Evolutionary conservation across 2,329 filamentous ascomycete genomes (phyloP).

Genomic region (Curvularia eragrostidis): DNA sequence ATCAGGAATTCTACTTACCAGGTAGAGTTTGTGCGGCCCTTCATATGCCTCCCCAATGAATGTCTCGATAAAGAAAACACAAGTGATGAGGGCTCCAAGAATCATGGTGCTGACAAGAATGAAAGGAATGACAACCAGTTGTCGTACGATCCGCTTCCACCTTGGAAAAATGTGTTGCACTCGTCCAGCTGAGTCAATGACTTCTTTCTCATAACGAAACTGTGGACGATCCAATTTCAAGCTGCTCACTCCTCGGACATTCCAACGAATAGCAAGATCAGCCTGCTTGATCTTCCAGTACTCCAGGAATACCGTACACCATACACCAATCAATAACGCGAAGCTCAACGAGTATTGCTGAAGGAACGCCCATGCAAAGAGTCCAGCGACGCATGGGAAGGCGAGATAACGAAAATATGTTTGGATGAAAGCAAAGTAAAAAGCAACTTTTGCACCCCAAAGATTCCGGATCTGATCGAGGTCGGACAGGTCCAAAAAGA

Average conservation of each 20-base stretch:
- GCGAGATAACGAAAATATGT: conserved; percentile 42
- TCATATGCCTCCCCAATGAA: conserved; percentile 45
- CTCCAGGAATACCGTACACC: conserved; percentile 47
- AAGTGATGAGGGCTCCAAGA: conserved; percentile 36
- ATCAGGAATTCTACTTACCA: conserved; percentile 21
- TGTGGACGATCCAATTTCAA: conserved; percentile 42
- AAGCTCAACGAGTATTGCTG: conserved; percentile 42
- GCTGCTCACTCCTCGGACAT: conserved; percentile 40
- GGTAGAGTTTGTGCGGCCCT: conserved; percentile 40
- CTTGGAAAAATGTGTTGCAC: conserved; percentile 37
- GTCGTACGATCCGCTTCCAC: conserved; percentile 40
- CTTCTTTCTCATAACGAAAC: conserved; percentile 34
- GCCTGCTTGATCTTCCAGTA: conserved; percentile 46
- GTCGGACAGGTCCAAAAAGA: conserved; percentile 68
- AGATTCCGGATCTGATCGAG: conserved; percentile 77
- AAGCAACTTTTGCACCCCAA: conserved; percentile 72
- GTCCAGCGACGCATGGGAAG: conserved; percentile 40
- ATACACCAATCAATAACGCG: conserved; percentile 40
- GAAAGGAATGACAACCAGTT: conserved; percentile 43
- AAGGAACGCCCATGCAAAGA: conserved; percentile 41
- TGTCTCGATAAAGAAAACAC: conserved; percentile 43
- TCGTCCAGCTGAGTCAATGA: conserved; percentile 37
- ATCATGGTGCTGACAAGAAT: conserved; percentile 36
- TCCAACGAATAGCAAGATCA: conserved; percentile 44
- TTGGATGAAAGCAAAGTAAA: conserved; percentile 48